Evolutionary conservation across 2,329 filamentous ascomycete genomes (phyloP).

Genomic region (Stagonosporopsis tanaceti): DNA sequence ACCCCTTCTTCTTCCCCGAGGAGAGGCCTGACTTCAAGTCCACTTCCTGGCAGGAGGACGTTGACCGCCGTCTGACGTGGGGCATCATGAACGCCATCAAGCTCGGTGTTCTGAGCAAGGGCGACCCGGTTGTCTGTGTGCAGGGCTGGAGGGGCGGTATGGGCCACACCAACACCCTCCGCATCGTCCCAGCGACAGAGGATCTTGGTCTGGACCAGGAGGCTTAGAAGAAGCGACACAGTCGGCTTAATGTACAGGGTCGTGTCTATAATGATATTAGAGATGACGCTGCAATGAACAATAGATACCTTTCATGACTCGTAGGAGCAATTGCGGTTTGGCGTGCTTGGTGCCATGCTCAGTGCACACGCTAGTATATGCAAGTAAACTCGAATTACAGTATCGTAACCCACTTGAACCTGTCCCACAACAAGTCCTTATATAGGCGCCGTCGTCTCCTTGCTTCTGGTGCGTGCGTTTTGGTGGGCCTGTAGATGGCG

Average conservation of each 20-base stretch:
- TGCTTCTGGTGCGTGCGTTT: no score
- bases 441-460: no score
- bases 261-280: constrained; percentile 22
- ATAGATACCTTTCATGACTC: constrained; percentile 35
- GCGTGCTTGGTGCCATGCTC: constrained; percentile 31
- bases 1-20: constrained; percentile 95
- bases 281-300: constrained; percentile 20
- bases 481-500: no score
- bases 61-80: constrained; percentile 97
- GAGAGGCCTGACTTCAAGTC: constrained; percentile 92
- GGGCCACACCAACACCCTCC: constrained; percentile 85
- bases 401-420: constrained; percentile 5
- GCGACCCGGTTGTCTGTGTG: constrained; percentile 81
- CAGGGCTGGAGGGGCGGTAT: constrained; percentile 92
- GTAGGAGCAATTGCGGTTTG: constrained; percentile 32
- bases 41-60: constrained; percentile 98
- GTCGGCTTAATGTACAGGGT: constrained; percentile 21
- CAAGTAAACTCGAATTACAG: constrained; percentile 22
- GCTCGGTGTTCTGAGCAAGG: constrained; percentile 76
- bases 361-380: constrained; percentile 35
- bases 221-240: constrained; percentile 42
- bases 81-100: constrained; percentile 86
- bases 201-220: constrained; percentile 60
- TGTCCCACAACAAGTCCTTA: not conserved
- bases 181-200: constrained; percentile 60